These are phyloP conservation scores for Thelonectria discophora DNA, from an alignment of 2,329 filamentous ascomycete genomes.

Conservation along the genomic window DNA sequence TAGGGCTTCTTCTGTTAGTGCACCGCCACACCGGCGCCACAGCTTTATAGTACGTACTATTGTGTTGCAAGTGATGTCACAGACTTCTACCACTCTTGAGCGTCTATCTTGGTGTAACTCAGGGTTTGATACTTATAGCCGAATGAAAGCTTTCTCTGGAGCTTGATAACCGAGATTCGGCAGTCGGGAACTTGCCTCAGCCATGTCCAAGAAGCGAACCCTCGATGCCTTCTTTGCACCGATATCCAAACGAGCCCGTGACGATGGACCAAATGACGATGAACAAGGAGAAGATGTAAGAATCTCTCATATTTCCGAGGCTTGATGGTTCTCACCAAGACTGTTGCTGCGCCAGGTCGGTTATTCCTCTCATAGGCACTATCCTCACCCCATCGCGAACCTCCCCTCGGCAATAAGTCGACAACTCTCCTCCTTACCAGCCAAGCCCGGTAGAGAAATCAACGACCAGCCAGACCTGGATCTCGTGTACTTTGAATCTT, in stretches of 20 bases:
- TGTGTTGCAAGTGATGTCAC: slow-evolving; percentile 33
- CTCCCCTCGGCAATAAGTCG: slow-evolving; percentile 51
- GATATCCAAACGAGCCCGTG: slow-evolving; percentile 38
- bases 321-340: neutral
- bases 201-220: slow-evolving; percentile 58
- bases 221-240: slow-evolving; percentile 72
- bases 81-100: slow-evolving; percentile 8
- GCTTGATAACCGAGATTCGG: neutral
- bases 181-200: neutral
- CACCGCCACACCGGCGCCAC: slow-evolving; percentile 31
- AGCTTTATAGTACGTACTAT: slow-evolving; percentile 27
- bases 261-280: slow-evolving; percentile 13
- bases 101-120: neutral
- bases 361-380: slow-evolving; percentile 54
- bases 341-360: slow-evolving; percentile 27
- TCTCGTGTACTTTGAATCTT: slow-evolving; percentile 79
- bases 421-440: slow-evolving; percentile 57
- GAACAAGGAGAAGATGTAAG: slow-evolving; percentile 10
- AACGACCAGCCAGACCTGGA: slow-evolving; percentile 76
- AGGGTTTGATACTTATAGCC: too few relatives aligned
- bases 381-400: slow-evolving; percentile 60
- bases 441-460: slow-evolving; percentile 63
- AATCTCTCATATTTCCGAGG: neutral
- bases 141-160: too few relatives aligned
- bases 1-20: slow-evolving; percentile 32